Evolutionary conservation across 1,284 basidiomycete species (phyloP), one percentile per base, ranked within the genome.

Genomic region (Trichosporon coremiiforme): DNA sequence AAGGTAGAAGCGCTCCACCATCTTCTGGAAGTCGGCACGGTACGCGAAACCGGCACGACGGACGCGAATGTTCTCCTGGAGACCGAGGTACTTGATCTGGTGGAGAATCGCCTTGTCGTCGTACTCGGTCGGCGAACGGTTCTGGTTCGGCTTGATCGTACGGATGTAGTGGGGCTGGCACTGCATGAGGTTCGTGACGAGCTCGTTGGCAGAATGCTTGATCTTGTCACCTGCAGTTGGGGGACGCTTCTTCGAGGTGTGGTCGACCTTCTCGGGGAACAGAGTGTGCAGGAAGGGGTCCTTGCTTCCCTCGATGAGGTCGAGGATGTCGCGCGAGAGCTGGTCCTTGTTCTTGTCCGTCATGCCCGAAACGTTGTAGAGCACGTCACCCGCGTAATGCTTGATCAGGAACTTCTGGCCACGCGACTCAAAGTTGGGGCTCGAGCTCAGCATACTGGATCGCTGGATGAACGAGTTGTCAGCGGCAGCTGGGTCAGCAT

Each of bases 291-390:
- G 81, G 87, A 99, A 98, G 65, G 87, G 84, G 80, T 96, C 94
- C 33, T 88, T 85, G 76, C 91, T 93, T 57, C 87, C 85, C 41
- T 89, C 92, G 70, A 99, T 87, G 63, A 99, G 88, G 79, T 98
- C 95, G 66, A 98, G 86, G 50, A 99, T 86, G 80, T 99, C 97
- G 84, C 98, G 98, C 81, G 95, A 88, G 36, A 99, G 87, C 5
- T 94, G 89, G 78, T 99, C 97, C 87, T 99, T 99, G 87, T 99
- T 99, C 88, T 99, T 99, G 85, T 99, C 97, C 17, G 97, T 99
- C 97, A 99, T 99, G 9, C 97, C 97, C 15, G 91, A 82, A 7
- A 99, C 90, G 75, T 95, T 97, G 86, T 99, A 99, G 89, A 95
- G 93, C 75, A 99, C 97, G 80, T 99, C 97, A 75, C 97, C 97